Evolutionary conservation across 805 yeast species (phyloP).

Genomic region (Pichia rugopelliculosa): DNA sequence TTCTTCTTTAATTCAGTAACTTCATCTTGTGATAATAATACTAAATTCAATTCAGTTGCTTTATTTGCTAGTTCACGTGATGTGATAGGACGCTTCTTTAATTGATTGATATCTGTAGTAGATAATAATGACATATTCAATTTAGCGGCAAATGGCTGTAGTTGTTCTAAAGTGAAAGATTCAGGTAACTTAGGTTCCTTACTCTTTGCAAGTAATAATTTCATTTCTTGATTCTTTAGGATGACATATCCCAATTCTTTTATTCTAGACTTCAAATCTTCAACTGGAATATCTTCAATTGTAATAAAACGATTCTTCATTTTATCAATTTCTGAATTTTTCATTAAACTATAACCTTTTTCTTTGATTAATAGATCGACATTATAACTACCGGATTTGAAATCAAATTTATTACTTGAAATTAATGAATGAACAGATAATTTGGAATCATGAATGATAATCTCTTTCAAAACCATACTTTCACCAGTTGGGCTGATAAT

Average conservation of each 20-base stretch:
- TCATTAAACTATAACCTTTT: constrained; percentile 30
- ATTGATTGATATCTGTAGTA: constrained; percentile 24
- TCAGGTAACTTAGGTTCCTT: constrained; percentile 6
- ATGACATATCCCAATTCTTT: constrained; percentile 16
- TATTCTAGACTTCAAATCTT: constrained; percentile 12
- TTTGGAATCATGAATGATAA: background rate
- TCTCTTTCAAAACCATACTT: background rate
- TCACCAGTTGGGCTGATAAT: constrained; percentile 5
- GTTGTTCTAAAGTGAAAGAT: constrained; percentile 9
- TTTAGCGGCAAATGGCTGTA: constrained; percentile 18
- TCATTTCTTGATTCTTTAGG: constrained; percentile 11
- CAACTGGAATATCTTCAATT: constrained; percentile 8
- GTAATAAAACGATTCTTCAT: constrained; percentile 22
- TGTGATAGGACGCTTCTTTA: constrained; percentile 25
- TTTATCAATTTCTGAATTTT: constrained; percentile 18
- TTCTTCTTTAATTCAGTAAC: constrained; percentile 13
- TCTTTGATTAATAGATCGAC: constrained; percentile 8
- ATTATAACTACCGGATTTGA: background rate
- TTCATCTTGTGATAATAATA: constrained; percentile 25
- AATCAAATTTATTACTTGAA: constrained; percentile 4
- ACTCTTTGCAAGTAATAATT: constrained; percentile 7
- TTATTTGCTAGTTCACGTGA: constrained; percentile 28
- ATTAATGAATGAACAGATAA: background rate
- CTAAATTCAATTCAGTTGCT: constrained; percentile 37
- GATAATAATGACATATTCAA: constrained; percentile 31